phyloP scores from a whole-genome alignment of 2,329 filamentous ascomycete genomes.

The Coniochaeta prunicola region DNA sequence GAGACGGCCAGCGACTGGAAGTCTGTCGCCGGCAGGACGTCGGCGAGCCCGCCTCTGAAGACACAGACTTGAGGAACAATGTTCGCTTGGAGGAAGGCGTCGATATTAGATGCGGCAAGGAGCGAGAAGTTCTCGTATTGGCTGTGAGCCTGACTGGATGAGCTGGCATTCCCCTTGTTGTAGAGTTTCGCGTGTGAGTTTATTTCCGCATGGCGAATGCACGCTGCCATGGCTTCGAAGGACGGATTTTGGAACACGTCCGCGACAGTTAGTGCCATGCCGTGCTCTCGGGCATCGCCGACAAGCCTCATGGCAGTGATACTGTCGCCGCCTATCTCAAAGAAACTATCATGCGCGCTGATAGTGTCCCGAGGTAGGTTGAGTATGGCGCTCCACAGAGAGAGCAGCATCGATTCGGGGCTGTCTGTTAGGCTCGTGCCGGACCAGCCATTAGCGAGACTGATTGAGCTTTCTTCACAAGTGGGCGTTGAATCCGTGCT shows the following conservation, averaged over 20 bases:
- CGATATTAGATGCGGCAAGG: constrained; percentile 13
- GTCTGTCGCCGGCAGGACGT: constrained; percentile 17
- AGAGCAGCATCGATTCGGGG: constrained; percentile 6
- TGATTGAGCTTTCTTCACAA: neutral
- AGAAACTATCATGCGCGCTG: constrained; percentile 21
- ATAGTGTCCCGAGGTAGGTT: constrained; percentile 10
- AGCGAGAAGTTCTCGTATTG: constrained; percentile 15
- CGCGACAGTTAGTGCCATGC: constrained; percentile 13
- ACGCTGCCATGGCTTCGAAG: constrained; percentile 10
- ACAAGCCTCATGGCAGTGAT: constrained; percentile 36
- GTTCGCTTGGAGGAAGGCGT: constrained; percentile 14
- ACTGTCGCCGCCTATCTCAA: constrained; percentile 28
- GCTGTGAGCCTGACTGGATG: too few species aligned
- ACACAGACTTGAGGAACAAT: constrained; percentile 15
- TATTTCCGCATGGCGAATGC: neutral
- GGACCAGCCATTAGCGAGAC: neutral
- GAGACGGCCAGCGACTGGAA: constrained; percentile 16
- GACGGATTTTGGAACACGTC: constrained; percentile 15
- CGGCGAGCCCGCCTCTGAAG: constrained; percentile 14
- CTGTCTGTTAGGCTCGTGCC: neutral
- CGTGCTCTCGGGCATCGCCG: constrained; percentile 21
- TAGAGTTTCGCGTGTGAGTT: too few species aligned
- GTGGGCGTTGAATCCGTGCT: neutral
- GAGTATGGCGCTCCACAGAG: constrained; percentile 12
- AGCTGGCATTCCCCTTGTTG: too few species aligned